Base-by-base conservation (phyloP, 2,329 filamentous ascomycete species). In the Diaporthe citrichinensis region DNA sequence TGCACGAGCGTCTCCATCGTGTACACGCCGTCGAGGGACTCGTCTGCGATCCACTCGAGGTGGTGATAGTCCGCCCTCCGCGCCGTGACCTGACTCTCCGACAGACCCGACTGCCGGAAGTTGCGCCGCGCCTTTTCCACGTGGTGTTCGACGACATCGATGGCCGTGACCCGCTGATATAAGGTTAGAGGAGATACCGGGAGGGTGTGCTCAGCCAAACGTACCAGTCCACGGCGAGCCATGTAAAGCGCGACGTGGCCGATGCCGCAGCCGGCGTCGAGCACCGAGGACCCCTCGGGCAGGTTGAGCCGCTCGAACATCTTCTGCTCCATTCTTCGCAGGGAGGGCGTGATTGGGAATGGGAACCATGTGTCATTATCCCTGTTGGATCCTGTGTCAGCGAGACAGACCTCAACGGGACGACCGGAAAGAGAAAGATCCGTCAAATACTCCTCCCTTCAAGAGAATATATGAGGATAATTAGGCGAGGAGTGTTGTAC, bases 1-100 rank as follows among this genome's bases (percentile, higher is more conserved):
- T 91, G 88, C 0, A 90, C 88, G 62, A 91, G 85, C 0, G 88
- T 89, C 80, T 91, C 88, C 86, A 90, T 88, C 0, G 88, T 90
- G 79, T 90, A 91, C 39, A 88, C 81, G 4, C 88, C 89, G 72
- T 91, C 88, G 57, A 88, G 85, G 0, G 83, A 86, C 4, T 78
- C 80, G 36, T 81, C 77, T 0, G 78, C 72, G 31, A 90, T 81
- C 7, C 77, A 76, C 2, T 87, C 84, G 1, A 91, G 83, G 76
- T 89, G 81, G 77, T 90, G 88, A 78, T 90, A 91, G 77, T 90
- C 87, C 80, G 84, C 86, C 75, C 83, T 83, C 5, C 78, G 79
- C 20, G 87, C 85, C 0, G 80, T 79, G 23, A 90, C 79, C 46
- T 79, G 78, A 10, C 83, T 82, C 10, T 83, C 76, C 0, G 81